phyloP scores from a whole-genome alignment of 805 yeast genomes.

The Lipomyces yamanashiensis region DNA sequence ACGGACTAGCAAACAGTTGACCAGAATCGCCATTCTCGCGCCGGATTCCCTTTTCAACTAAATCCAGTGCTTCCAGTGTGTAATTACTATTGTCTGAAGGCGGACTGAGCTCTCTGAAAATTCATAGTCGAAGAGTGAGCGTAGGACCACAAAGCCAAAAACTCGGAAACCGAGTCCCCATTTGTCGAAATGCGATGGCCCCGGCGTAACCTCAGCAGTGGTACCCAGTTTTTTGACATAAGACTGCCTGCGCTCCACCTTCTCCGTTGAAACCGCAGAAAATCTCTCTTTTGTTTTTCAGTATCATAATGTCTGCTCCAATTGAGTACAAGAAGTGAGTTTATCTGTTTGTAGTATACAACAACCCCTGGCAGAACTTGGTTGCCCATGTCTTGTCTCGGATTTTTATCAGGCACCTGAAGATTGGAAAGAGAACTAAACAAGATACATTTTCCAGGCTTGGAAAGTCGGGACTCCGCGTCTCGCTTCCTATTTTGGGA shows the following conservation, averaged over 20 bases:
- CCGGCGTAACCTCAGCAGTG: background rate
- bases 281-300: background rate
- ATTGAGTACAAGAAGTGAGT: constrained; percentile 15
- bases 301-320: background rate
- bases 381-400: background rate
- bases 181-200: background rate
- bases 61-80: too few relatives aligned
- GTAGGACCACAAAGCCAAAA: too few relatives aligned
- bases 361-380: background rate
- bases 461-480: constrained; percentile 29
- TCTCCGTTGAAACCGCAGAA: background rate
- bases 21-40: too few relatives aligned
- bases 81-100: too few relatives aligned
- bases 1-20: too few relatives aligned
- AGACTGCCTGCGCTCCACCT: background rate
- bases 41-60: too few relatives aligned
- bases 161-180: background rate
- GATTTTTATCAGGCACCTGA: background rate
- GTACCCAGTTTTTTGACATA: background rate
- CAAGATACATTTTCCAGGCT: constrained; percentile 3
- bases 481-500: constrained; percentile 27
- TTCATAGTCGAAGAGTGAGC: too few relatives aligned
- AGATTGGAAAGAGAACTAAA: background rate
- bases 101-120: too few relatives aligned
- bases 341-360: background rate